Conservation (phyloP, 192 early-diverging fungal species). For the Coemansia brasiliensis region DNA sequence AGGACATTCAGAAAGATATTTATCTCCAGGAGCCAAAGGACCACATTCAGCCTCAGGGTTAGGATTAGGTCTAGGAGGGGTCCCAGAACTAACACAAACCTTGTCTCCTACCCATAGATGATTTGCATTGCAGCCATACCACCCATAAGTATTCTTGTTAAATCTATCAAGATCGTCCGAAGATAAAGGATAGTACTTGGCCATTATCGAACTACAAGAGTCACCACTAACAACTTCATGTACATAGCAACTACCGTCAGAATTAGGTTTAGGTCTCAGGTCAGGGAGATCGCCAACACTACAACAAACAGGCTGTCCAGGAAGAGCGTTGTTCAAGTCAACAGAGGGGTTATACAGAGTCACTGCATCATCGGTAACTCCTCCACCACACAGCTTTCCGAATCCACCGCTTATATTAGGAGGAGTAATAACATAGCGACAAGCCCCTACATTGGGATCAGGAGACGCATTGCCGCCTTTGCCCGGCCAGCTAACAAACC, state of each 20-base stretch:
- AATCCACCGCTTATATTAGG: too few relatives aligned
- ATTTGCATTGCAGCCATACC: background rate
- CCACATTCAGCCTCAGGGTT: conserved; percentile 2
- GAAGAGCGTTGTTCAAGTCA: background rate
- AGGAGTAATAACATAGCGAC: background rate
- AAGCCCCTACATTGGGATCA: background rate
- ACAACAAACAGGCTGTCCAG: background rate
- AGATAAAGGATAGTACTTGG: conserved; percentile 2
- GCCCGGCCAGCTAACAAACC: conserved; percentile 1
- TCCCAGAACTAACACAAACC: background rate
- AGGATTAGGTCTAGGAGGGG: background rate
- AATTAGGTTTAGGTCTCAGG: background rate
- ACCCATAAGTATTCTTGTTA: background rate
- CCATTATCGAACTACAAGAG: background rate
- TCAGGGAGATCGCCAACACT: background rate
- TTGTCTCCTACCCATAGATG: background rate
- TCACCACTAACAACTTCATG: background rate
- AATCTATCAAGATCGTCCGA: background rate
- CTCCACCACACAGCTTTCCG: background rate
- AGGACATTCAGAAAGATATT: background rate
- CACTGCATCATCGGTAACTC: background rate
- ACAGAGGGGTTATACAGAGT: background rate
- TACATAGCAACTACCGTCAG: conserved; percentile 3
- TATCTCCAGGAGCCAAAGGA: conserved; percentile 1
- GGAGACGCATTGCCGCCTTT: background rate